phyloP scores from a whole-genome alignment of 345 rosid species.

The Linum tenue region DNA sequence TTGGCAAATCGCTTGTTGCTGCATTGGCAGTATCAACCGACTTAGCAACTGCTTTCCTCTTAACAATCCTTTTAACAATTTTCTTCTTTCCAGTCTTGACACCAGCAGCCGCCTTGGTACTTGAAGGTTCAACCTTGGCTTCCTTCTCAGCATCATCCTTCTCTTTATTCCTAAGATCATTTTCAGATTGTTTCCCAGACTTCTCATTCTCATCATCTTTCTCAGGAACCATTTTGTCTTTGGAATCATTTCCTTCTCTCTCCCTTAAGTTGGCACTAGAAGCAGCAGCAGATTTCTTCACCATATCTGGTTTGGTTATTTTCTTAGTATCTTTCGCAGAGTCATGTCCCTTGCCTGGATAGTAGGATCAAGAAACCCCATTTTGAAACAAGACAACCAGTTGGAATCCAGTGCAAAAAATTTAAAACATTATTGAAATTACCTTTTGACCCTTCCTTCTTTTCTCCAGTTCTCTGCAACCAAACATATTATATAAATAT shows the following conservation, averaged over 20 bases:
- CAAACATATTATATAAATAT: constrained; percentile 7
- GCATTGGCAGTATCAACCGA: constrained; percentile 27
- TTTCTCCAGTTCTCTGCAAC: constrained; percentile 44
- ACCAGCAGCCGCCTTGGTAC: constrained; percentile 31
- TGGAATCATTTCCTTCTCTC: constrained; percentile 24
- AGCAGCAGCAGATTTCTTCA: constrained; percentile 23
- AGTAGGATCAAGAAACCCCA: not conserved
- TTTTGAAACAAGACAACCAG: no score
- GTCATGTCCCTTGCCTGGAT: constrained; percentile 29
- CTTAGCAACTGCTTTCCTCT: constrained; percentile 43
- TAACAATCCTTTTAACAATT: constrained; percentile 72
- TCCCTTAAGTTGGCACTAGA: constrained; percentile 29
- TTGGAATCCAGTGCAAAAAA: not conserved
- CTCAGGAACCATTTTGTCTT: constrained; percentile 29
- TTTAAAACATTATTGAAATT: constrained; percentile 11
- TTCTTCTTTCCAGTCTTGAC: constrained; percentile 61
- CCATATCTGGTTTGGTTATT: constrained; percentile 29
- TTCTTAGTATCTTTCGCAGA: constrained; percentile 31
- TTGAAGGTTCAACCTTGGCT: constrained; percentile 29
- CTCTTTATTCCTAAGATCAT: constrained; percentile 19
- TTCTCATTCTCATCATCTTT: constrained; percentile 26
- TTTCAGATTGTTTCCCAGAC: constrained; percentile 25
- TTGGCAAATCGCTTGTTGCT: constrained; percentile 33
- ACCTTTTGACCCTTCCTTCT: constrained; percentile 55
- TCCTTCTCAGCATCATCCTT: constrained; percentile 31